Conservation (phyloP, 2,329 filamentous ascomycete genomes). For the Diaporthe capsici region DNA sequence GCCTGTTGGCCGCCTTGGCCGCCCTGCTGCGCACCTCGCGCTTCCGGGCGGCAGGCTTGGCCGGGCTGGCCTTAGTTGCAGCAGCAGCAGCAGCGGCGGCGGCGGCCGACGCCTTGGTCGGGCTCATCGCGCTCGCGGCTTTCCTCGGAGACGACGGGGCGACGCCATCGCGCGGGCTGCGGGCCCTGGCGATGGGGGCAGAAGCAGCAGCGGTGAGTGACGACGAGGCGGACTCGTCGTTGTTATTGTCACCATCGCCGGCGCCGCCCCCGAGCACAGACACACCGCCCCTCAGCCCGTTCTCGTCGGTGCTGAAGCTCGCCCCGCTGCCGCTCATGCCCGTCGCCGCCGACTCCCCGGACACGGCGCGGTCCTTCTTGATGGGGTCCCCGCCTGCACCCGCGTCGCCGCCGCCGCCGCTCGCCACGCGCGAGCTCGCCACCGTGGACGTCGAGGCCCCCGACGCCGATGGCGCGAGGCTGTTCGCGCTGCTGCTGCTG, state of each 20-base stretch:
- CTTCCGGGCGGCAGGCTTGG: conserved; percentile 52
- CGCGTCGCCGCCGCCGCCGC: conserved; percentile 12
- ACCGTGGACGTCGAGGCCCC: conserved; percentile 41
- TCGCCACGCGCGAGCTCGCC: conserved; percentile 11
- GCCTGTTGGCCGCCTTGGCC: conserved; percentile 71
- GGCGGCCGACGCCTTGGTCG: conserved; percentile 39
- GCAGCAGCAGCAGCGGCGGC: conserved; percentile 43
- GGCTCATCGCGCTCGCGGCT: conserved; percentile 36
- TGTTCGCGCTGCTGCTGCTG: conserved; percentile 32
- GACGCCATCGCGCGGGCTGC: not conserved
- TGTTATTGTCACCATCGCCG: not conserved
- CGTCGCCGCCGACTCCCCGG: conserved; percentile 20
- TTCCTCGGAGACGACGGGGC: not conserved
- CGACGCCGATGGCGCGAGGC: conserved; percentile 44
- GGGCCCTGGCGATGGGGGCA: not conserved
- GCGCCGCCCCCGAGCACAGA: not conserved
- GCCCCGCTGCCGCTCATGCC: conserved; percentile 28
- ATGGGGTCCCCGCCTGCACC: conserved; percentile 24
- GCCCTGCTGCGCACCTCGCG: conserved; percentile 61
- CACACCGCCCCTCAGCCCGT: conserved; percentile 18
- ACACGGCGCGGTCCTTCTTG: conserved; percentile 36
- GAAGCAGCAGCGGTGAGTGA: not conserved
- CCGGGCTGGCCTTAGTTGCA: conserved; percentile 45
- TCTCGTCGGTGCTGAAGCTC: conserved; percentile 35
- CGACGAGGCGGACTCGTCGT: not conserved